A percentile compares a stretch with the other conserved stretches of the same genome.
Conservation (phyloP, 805 yeast genomes). For the Scheffersomyces stipitis region DNA sequence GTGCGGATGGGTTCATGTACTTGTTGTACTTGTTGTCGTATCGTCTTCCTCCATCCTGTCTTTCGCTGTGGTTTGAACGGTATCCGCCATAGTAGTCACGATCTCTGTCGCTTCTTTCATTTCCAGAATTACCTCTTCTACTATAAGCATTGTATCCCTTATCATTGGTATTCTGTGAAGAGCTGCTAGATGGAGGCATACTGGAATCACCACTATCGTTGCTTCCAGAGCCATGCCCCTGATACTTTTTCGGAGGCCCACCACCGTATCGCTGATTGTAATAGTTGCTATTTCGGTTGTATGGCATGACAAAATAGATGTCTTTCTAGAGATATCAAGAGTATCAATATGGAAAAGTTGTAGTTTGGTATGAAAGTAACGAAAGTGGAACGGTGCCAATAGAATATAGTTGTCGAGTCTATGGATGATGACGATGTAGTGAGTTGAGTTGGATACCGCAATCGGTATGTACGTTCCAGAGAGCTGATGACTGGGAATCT, state of each 20-base stretch:
- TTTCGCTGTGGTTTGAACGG: slow-evolving; percentile 6
- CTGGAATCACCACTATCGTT: neutral
- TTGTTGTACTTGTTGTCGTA: slow-evolving; percentile 12
- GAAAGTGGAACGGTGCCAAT: too few species aligned
- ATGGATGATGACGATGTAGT: too few species aligned
- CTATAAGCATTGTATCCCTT: neutral
- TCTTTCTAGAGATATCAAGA: too few species aligned
- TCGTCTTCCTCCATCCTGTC: slow-evolving; percentile 2
- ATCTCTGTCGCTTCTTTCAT: slow-evolving; percentile 4
- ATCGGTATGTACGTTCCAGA: too few species aligned
- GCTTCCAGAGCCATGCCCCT: too few species aligned
- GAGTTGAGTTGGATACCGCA: too few species aligned
- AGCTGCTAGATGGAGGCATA: slow-evolving; percentile 1
- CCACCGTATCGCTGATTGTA: slow-evolving; percentile 12
- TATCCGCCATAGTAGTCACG: slow-evolving; percentile 14
- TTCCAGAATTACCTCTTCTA: slow-evolving; percentile 3
- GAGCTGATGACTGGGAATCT: too few species aligned
- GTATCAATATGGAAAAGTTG: too few species aligned
- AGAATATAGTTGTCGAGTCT: too few species aligned
- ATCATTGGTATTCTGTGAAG: neutral
- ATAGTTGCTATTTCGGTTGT: slow-evolving; percentile 12
- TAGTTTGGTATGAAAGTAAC: too few species aligned
- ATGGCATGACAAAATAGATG: slow-evolving; percentile 9
- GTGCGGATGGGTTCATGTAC: slow-evolving; percentile 8
- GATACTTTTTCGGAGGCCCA: slow-evolving; percentile 6